Evolutionary conservation across 306 rosid species (phyloP).

Genomic region (Cucumis hystrix): DNA sequence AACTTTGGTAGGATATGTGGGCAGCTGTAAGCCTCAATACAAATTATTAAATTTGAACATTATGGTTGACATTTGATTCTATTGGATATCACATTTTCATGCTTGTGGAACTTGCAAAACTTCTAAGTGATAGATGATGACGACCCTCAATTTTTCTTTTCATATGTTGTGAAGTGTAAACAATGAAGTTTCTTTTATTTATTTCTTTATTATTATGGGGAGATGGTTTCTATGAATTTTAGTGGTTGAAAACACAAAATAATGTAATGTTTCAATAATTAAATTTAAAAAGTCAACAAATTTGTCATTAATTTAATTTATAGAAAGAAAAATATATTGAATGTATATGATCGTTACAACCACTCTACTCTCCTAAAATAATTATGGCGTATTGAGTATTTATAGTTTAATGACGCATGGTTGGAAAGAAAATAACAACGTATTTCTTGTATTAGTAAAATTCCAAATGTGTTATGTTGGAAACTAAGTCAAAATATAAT

Average conservation of each 20-base stretch:
- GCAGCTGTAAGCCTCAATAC: not conserved
- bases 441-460: not conserved
- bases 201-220: not conserved
- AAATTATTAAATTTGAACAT: conserved; percentile 1
- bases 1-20: not conserved
- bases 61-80: conserved; percentile 15
- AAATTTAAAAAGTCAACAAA: not conserved
- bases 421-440: not conserved
- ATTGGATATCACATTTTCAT: conserved; percentile 7
- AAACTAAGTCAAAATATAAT: not conserved
- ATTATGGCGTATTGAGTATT: not conserved
- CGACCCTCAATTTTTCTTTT: not conserved
- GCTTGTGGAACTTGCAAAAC: conserved; percentile 5
- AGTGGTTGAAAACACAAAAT: not conserved
- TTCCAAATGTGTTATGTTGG: not conserved
- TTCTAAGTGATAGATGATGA: not conserved
- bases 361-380: not conserved
- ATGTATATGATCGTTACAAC: not conserved
- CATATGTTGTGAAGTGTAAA: not conserved
- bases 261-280: not conserved
- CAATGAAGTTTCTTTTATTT: not conserved
- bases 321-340: not conserved
- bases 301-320: not conserved
- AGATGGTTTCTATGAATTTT: not conserved
- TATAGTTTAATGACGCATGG: not conserved